Conservation (phyloP, 75 land plant genomes). For the Gnetum montanum region DNA sequence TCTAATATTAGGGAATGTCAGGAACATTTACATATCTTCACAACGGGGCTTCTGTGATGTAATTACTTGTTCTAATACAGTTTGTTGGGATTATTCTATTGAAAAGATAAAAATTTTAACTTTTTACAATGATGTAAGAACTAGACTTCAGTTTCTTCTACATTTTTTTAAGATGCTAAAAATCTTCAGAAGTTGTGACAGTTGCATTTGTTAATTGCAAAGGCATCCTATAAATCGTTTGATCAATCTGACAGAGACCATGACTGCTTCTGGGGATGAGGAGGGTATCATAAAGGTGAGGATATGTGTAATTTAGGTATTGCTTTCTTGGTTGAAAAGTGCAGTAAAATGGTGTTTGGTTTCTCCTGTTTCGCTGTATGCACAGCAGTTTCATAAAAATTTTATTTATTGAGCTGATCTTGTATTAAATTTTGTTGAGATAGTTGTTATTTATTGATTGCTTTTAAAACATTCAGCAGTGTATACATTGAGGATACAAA, state of each 20-base stretch:
- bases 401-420: background rate
- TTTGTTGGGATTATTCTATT: too few relatives aligned
- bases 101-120: too few relatives aligned
- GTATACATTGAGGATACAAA: too few relatives aligned
- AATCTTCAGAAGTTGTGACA: slow-evolving; percentile 5
- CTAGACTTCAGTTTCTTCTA: too few relatives aligned
- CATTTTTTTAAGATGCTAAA: too few relatives aligned
- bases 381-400: background rate
- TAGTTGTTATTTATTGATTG: too few relatives aligned
- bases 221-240: slow-evolving; percentile 71
- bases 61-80: too few relatives aligned
- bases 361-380: background rate
- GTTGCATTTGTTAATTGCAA: slow-evolving; percentile 3
- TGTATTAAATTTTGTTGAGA: background rate
- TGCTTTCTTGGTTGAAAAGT: background rate
- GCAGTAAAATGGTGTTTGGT: background rate
- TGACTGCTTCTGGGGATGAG: slow-evolving; percentile 90
- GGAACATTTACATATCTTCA: too few relatives aligned
- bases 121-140: too few relatives aligned
- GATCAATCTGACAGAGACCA: slow-evolving; percentile 63
- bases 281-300: slow-evolving; percentile 79
- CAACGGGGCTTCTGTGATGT: too few relatives aligned
- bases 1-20: too few relatives aligned
- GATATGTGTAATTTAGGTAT: background rate
- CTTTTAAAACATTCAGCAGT: too few relatives aligned